Evolutionary conservation across 2,329 filamentous ascomycete genomes (phyloP), one percentile per base, ranked within the genome.

Genomic region (Paraphoma sp.): DNA sequence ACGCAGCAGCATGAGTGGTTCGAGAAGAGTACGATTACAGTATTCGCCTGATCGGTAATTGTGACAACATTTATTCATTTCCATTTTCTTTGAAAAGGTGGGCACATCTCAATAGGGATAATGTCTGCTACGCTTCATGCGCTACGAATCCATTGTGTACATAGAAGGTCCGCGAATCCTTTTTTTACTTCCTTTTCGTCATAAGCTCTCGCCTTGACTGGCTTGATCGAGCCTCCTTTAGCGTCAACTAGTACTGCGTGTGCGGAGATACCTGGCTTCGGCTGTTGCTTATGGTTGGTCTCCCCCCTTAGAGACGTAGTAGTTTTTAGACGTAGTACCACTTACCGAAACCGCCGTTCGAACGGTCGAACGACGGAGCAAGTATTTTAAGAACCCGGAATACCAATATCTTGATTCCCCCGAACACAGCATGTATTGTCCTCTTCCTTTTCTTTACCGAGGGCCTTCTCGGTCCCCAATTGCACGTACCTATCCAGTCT

Each of bases 1-100:
- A 16, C 65, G 77, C 40, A 77, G 70, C 57, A 79, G 78, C 57
- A 59, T 74, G 51, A 72, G 66, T 49, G 64, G 67, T 17, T 64
- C 65, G 18, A 62, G 64, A 30, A 75, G 69, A 54, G 65, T 75
- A 29, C 70, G 59, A 31, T 59, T 75, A 1, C 65, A 72, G 40
- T 57, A 55, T 42, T 66, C 65, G 28, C 59, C 62, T 30, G 63
- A 67, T 42, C 54, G 60, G 50, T 68, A 57, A 67, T 52, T 41
- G 2, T 11, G 33, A 7, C 33, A 14, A 14, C 41, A 14, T 17
- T 23, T 16, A 9, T 7, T 28, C 33, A 11, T 16, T 40, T 45
- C 9, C 10, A 23, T 29, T 14, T 16, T 16, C 36, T 36, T 4
- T 11, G 23, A 23, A 23, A 23, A 23, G 23, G 23, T 23, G 23